Base-by-base conservation (phyloP, 345 rosid genomes). In the Brassica rapa region DNA sequence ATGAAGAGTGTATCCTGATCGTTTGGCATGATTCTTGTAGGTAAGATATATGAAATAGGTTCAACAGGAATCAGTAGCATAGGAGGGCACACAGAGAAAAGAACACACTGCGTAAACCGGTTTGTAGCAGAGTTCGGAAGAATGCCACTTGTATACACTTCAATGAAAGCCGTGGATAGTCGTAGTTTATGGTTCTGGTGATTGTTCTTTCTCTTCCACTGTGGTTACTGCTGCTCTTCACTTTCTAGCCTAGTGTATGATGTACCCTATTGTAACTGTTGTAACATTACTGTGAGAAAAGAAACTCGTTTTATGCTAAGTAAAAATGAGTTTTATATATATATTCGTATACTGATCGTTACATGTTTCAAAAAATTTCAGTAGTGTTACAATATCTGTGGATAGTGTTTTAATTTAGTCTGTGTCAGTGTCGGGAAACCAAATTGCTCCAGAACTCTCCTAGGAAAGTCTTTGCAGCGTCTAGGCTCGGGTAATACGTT, bases 11-110 rank as follows among this genome's bases (percentile, higher is more conserved):
- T 33, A 65, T 55, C 35, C 30, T 70, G 2, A 2, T 55, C 81
- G n/a, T 66, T 51, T 68, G 33, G 55, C 37, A 4, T 67, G 59
- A 24, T 65, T 41, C 14, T 33, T 80, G 72, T 71, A 94, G 98
- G 98, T 57, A 94, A 89, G 75, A 91, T 94, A 84, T 87, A 80
- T 60, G 98, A 94, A 89, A 90, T 93, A 57, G 99, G 99, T 77
- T 93, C 98, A 24, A 91, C 94, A 6, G 97, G 99, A 70, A 95
- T 95, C 71, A 95, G 99, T 84, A 90, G 90, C 84, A 35, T 93
- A 88, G 98, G 98, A 81, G 97, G 94, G 69, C 99, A 95, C 72
- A 84, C 49, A 24, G 96, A 93, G 69, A 93, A 66, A 85, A 88
- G 99, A 85, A 84, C 88, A 0, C 74, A 62, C 24, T 93, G 99